phyloP scores from a whole-genome alignment of 108 stramenopile genomes.

The Aurantiochytrium sp. region DNA sequence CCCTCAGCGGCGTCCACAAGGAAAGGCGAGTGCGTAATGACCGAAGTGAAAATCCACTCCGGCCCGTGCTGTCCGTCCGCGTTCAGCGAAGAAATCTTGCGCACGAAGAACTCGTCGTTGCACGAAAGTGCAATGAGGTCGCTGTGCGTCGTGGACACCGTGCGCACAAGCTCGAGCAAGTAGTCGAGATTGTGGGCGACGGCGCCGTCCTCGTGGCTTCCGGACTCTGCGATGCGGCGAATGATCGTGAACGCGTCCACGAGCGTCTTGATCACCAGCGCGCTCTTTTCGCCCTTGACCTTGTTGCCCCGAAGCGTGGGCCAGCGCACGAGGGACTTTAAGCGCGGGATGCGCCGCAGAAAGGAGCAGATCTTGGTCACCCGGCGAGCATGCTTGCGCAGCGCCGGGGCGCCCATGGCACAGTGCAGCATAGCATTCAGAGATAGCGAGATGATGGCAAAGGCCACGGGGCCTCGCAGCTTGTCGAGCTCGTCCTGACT shows the following conservation, averaged over 20 bases:
- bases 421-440: background rate
- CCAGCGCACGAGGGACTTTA: slow-evolving; percentile 2
- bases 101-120: background rate
- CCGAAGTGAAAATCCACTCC: background rate
- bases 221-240: background rate
- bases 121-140: background rate
- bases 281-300: slow-evolving; percentile 23
- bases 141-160: background rate
- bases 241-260: background rate
- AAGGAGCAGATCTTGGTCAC: background rate
- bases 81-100: background rate
- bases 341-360: background rate
- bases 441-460: slow-evolving; percentile 13
- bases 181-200: background rate
- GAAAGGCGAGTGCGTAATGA: background rate
- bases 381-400: background rate
- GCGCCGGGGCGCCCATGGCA: background rate
- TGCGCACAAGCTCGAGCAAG: background rate
- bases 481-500: background rate
- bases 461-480: slow-evolving; percentile 8
- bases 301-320: background rate
- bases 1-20: too few relatives aligned
- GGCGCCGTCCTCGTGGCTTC: background rate
- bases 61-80: background rate
- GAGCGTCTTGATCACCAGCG: background rate